These are phyloP conservation scores for Nakazawaea populi DNA, from an alignment of 805 yeast genomes.

Conservation along the genomic window DNA sequence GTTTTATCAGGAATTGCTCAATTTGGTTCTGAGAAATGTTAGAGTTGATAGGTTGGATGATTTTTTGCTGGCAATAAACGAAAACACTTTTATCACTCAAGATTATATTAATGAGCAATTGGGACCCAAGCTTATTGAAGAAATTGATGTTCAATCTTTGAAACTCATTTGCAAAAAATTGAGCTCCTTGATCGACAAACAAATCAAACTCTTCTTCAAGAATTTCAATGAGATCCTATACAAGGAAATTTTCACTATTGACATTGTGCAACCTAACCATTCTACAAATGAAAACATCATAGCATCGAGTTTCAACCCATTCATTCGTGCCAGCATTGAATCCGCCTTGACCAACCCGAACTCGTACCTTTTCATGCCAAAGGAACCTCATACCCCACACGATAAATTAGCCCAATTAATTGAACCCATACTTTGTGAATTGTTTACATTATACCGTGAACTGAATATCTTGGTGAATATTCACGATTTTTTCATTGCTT, in stretches of 20 bases:
- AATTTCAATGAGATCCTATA: conserved; percentile 19
- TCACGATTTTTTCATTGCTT: conserved; percentile 29
- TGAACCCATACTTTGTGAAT: conserved; percentile 48
- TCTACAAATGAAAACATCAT: conserved; percentile 15
- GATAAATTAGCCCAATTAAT: conserved; percentile 26
- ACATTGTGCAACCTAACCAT: conserved; percentile 11
- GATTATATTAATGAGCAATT: conserved; percentile 1
- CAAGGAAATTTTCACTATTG: conserved; percentile 37
- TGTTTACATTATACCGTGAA: conserved; percentile 71
- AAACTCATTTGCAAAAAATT: not conserved
- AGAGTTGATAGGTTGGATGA: not conserved
- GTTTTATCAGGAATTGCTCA: conserved; percentile 5
- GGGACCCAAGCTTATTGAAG: not conserved
- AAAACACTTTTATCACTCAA: conserved; percentile 1
- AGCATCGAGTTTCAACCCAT: conserved; percentile 35
- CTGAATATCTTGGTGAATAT: conserved; percentile 52
- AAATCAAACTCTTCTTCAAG: not conserved
- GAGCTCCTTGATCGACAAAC: not conserved
- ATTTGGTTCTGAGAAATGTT: not conserved
- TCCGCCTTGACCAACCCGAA: conserved; percentile 36
- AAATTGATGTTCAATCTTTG: not conserved
- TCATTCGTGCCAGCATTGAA: conserved; percentile 33
- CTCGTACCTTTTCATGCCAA: conserved; percentile 12
- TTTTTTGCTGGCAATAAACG: not conserved
- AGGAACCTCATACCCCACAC: not conserved